Percentiles rank a stretch among this genome's conserved stretches.
Evolutionary conservation across 495 filamentous ascomycete genomes (phyloP).

Genomic region (Barbatosphaeria neglecta): DNA sequence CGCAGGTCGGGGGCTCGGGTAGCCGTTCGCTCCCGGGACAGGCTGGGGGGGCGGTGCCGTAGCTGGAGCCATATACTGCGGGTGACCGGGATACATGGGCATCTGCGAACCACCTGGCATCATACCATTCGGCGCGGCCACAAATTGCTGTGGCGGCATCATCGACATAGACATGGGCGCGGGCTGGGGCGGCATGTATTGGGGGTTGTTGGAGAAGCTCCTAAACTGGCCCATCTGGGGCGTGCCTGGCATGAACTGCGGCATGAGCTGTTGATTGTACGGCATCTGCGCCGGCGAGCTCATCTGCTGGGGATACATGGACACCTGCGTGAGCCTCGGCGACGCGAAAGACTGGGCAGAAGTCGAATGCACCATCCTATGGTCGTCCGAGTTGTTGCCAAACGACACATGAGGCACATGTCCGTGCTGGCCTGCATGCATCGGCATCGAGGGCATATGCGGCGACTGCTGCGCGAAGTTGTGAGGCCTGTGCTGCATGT

Average conservation of each 20-base stretch:
- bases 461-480: slow-evolving; percentile 46
- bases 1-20: slow-evolving; percentile 63
- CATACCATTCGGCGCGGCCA: slow-evolving; percentile 39
- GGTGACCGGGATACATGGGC: slow-evolving; percentile 52
- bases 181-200: slow-evolving; percentile 55
- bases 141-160: slow-evolving; percentile 69
- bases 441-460: slow-evolving; percentile 52
- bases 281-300: slow-evolving; percentile 53
- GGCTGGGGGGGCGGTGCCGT: slow-evolving; percentile 46
- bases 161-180: slow-evolving; percentile 56
- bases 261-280: slow-evolving; percentile 62
- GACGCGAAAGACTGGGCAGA: slow-evolving; percentile 68
- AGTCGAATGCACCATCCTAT: slow-evolving; percentile 76
- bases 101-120: slow-evolving; percentile 54
- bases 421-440: slow-evolving; percentile 50
- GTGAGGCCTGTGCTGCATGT: slow-evolving; percentile 40
- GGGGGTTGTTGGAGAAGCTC: slow-evolving; percentile 45
- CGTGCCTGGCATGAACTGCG: slow-evolving; percentile 54
- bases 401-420: slow-evolving; percentile 50
- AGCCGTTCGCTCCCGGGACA: slow-evolving; percentile 54
- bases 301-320: slow-evolving; percentile 63
- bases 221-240: slow-evolving; percentile 43
- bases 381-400: slow-evolving; percentile 61
- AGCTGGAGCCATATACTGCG: slow-evolving; percentile 53
- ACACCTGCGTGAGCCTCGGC: slow-evolving; percentile 57